These are phyloP conservation scores for Kazachstania taianensis DNA, from an alignment of 805 yeast genomes.

Conservation along the genomic window DNA sequence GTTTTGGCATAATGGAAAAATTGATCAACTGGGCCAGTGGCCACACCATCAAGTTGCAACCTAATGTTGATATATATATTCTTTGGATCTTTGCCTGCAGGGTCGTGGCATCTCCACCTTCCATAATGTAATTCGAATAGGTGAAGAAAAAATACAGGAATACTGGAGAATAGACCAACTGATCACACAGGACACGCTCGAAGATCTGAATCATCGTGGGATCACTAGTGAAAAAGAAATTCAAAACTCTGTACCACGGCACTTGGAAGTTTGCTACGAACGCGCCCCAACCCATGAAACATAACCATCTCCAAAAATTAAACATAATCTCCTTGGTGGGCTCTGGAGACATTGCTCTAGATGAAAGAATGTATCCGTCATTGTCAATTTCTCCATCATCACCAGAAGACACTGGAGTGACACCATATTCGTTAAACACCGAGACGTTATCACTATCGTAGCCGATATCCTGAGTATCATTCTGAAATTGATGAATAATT, in stretches of 20 bases:
- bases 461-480: slow-evolving; percentile 5
- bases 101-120: slow-evolving; percentile 57
- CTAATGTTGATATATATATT: slow-evolving; percentile 57
- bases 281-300: slow-evolving; percentile 84
- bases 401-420: slow-evolving; percentile 6
- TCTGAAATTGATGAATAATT: slow-evolving; percentile 7
- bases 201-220: slow-evolving; percentile 78
- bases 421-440: slow-evolving; percentile 24
- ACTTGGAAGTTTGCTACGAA: slow-evolving; percentile 73
- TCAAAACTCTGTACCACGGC: slow-evolving; percentile 80
- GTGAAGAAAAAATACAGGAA: slow-evolving; percentile 72
- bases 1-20: slow-evolving; percentile 57
- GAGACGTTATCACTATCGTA: slow-evolving; percentile 19
- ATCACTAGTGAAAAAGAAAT: slow-evolving; percentile 65
- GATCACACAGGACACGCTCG: slow-evolving; percentile 83
- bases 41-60: slow-evolving; percentile 69
- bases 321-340: slow-evolving; percentile 31
- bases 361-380: no score
- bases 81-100: slow-evolving; percentile 53
- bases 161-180: slow-evolving; percentile 79
- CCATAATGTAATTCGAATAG: slow-evolving; percentile 75
- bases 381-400: slow-evolving; percentile 4
- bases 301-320: slow-evolving; percentile 58
- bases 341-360: no score
- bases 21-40: slow-evolving; percentile 72